These are phyloP conservation scores for Saturnispora mendoncae DNA, from an alignment of 805 yeast genomes.

Conservation along the genomic window DNA sequence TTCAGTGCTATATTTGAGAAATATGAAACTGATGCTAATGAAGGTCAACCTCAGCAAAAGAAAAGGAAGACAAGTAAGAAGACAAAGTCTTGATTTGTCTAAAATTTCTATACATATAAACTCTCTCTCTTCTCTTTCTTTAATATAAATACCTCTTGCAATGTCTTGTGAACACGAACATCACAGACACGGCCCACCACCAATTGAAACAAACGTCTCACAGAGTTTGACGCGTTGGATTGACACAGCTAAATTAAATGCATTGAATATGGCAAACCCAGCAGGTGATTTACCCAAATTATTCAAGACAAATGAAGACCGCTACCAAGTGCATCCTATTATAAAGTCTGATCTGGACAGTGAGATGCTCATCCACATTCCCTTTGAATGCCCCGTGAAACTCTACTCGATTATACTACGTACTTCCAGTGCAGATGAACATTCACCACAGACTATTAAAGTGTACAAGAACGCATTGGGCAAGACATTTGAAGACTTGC, in stretches of 20 bases:
- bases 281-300: slow-evolving; percentile 41
- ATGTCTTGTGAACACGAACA: slow-evolving; percentile 5
- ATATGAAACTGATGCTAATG: neutral
- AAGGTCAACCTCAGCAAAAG: too few relatives aligned
- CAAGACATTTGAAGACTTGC: slow-evolving; percentile 65
- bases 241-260: slow-evolving; percentile 49
- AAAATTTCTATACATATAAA: too few relatives aligned
- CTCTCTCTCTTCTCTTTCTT: too few relatives aligned
- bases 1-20: slow-evolving; percentile 7
- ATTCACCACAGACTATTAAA: slow-evolving; percentile 63
- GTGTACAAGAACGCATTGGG: slow-evolving; percentile 61
- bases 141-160: too few relatives aligned
- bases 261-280: slow-evolving; percentile 51
- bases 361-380: slow-evolving; percentile 68
- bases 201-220: slow-evolving; percentile 60
- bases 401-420: slow-evolving; percentile 66
- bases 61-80: neutral
- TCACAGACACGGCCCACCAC: slow-evolving; percentile 33
- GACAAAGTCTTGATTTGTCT: too few relatives aligned
- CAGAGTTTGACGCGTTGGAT: slow-evolving; percentile 61
- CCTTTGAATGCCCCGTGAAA: slow-evolving; percentile 70
- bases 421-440: slow-evolving; percentile 44
- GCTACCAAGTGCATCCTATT: slow-evolving; percentile 38
- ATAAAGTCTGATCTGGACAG: slow-evolving; percentile 65
- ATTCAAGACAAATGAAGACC: slow-evolving; percentile 44